Evolutionary conservation across 805 yeast species (phyloP), one percentile per base, ranked within the genome.

Genomic region (Kuraishia piskuri): DNA sequence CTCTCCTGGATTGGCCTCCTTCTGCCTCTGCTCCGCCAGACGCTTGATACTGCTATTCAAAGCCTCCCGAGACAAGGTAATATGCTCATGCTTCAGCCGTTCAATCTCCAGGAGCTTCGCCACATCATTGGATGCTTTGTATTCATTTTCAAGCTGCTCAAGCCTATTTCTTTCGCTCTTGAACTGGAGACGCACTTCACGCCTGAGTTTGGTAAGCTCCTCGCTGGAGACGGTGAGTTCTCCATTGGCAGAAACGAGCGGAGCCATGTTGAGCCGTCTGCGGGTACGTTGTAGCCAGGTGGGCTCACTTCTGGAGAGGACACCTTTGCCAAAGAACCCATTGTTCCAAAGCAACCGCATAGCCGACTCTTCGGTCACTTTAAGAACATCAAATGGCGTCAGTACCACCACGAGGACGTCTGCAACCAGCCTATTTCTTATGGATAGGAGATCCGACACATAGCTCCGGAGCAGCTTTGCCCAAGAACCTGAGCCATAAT

Each of bases 291-390:
- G 73, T 48, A 64, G 68, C 97, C 98, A 94, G 0, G 96, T 81
- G 0, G 99, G 96, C 63, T 94, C 97, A 54, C 96, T 86, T 57
- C 99, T 74, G 37, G 96, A 88, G 48, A 90, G 70, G 2, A 80
- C 79, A 1, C 98, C 99, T 63, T 92, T 94, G 6, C 99, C 99
- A 64, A 90, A 94, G 63, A 90, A 94, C 1, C 99, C 99, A 59
- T 77, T 77, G 19, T 74, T 68, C 98, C 98, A 94, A 2, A 94
- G 69, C 45, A 68, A 67, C 21, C 61, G 58, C 81, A 85, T 84
- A 31, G 76, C 82, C 0, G 62, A 57, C 1, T 66, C 67, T 48
- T 73, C 72, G 2, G 57, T 58, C 3, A 86, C 78, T 46, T 67
- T 70, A 58, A 79, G 79, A 1, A 60, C 54, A 3, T 59, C 64